Evolutionary conservation across 169 alveolate species (phyloP), one percentile per base, ranked within the genome.

Genomic region (Cryptosporidium baileyi): DNA sequence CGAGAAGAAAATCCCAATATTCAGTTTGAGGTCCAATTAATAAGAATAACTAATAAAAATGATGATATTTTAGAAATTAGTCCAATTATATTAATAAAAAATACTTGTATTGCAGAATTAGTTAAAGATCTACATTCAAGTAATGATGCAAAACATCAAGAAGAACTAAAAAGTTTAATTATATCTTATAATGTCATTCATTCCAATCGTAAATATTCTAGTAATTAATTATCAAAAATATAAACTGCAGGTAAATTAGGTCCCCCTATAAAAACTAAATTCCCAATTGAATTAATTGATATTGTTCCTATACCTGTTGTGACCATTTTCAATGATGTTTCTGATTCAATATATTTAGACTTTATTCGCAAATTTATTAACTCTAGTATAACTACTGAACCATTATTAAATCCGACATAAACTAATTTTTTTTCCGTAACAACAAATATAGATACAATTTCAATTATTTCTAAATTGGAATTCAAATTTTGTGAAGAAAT

Each of bases 331-430:
- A 30, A 5, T n/a, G 34, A 24, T 11, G 62, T 26, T 51, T 65
- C 63, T 11, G 59, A 24, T 47, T 38, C 63, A 11, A 59, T 32
- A 24, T 52, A 41, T 30, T 34, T 59, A 13, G 85, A 38, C 22
- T 54, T 57, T 9, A 74, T 41, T 54, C 9, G 34, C 22, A 74
- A 61, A 3, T 60, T 13, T 19, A 67, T 19, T 30, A 74, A 36
- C n/a, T 30, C 43, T 9, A 74, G 67, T 6, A 51, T 41, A 15
- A 17, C 19, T 7, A 74, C 17, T 4, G 74, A 74, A 22, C 85
- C 85, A 24, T 74, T 67, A 30, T 74, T 74, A 4, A 57, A 7
- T 57, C 85, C 85, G 19, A 30, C 67, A 24, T 51, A 45, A 74
- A 74, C 54, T 26, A 34, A 13, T 11, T 74, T 40, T 1, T 38